Conservation (phyloP, 2,329 filamentous ascomycete species). For the Colletotrichum spaethianum region DNA sequence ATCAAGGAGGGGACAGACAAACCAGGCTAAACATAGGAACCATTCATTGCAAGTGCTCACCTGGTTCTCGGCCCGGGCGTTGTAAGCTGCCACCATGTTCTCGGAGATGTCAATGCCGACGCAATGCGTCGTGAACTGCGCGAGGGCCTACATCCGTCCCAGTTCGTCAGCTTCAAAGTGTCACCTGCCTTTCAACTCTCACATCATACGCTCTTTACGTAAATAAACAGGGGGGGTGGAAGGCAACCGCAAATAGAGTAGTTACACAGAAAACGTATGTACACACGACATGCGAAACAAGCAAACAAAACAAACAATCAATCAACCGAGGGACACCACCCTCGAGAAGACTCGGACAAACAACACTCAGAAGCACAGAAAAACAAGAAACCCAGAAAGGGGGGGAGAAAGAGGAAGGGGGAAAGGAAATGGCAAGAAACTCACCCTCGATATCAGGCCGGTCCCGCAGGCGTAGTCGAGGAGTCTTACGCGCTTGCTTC, state of each 20-base stretch:
- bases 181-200: not conserved
- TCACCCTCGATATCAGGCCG: conserved; percentile 74
- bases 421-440: conserved; percentile 44
- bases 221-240: not conserved
- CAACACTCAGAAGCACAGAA: not conserved
- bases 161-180: not conserved
- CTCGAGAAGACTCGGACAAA: too few species aligned
- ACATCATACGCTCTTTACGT: not conserved
- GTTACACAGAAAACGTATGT: not conserved
- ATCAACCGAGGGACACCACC: not conserved
- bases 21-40: not conserved
- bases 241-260: not conserved
- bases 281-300: not conserved
- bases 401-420: not conserved
- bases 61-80: conserved; percentile 69
- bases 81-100: conserved; percentile 79
- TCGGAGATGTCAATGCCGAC: conserved; percentile 80
- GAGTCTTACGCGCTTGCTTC: conserved; percentile 59
- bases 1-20: not conserved
- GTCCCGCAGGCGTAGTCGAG: conserved; percentile 86
- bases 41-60: conserved; percentile 50
- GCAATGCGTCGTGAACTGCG: conserved; percentile 73
- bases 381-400: conserved; percentile 13
- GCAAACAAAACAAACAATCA: not conserved
- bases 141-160: conserved; percentile 64